phyloP scores from a whole-genome alignment of 176 grass and related monocot species.

The Elaeis guineensis region DNA sequence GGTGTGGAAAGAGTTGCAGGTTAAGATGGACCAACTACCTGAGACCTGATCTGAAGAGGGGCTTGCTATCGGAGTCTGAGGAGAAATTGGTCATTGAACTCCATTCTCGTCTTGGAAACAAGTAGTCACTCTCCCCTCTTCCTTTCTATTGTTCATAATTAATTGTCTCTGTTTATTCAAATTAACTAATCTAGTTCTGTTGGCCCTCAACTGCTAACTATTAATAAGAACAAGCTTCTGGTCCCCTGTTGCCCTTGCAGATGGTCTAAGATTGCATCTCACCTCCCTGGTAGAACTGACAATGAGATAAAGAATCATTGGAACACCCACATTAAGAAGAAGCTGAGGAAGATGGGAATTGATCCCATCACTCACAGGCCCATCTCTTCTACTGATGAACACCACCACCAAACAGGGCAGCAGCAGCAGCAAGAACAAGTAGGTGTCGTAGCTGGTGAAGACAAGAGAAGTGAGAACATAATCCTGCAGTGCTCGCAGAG shows the following conservation, averaged over 20 bases:
- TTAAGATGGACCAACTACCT: slow-evolving; percentile 90
- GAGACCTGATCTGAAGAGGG: slow-evolving; percentile 71
- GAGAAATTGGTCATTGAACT: slow-evolving; percentile 73
- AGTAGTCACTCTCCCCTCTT: slow-evolving; percentile 18
- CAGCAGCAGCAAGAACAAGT: too few relatives aligned
- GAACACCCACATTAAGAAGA: slow-evolving; percentile 94
- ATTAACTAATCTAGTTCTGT: too few relatives aligned
- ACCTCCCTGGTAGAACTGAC: slow-evolving; percentile 70
- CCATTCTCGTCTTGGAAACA: slow-evolving; percentile 77
- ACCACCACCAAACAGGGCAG: too few relatives aligned
- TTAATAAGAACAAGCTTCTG: slow-evolving; percentile 1
- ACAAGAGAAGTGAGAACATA: too few relatives aligned
- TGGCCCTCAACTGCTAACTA: too few relatives aligned
- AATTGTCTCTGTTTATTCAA: too few relatives aligned
- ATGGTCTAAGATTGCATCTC: slow-evolving; percentile 89
- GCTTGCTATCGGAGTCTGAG: slow-evolving; percentile 54
- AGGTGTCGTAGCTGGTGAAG: too few relatives aligned
- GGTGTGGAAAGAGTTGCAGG: slow-evolving; percentile 91
- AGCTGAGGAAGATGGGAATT: slow-evolving; percentile 79
- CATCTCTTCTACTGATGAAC: slow-evolving; percentile 10
- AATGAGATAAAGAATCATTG: slow-evolving; percentile 97
- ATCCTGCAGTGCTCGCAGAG: too few relatives aligned
- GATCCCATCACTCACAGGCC: slow-evolving; percentile 63
- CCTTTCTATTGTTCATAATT: neutral
- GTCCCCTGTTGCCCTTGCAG: slow-evolving; percentile 14